phyloP scores from a whole-genome alignment of 2,329 filamentous ascomycete genomes.

The Fusarium duplospermum region DNA sequence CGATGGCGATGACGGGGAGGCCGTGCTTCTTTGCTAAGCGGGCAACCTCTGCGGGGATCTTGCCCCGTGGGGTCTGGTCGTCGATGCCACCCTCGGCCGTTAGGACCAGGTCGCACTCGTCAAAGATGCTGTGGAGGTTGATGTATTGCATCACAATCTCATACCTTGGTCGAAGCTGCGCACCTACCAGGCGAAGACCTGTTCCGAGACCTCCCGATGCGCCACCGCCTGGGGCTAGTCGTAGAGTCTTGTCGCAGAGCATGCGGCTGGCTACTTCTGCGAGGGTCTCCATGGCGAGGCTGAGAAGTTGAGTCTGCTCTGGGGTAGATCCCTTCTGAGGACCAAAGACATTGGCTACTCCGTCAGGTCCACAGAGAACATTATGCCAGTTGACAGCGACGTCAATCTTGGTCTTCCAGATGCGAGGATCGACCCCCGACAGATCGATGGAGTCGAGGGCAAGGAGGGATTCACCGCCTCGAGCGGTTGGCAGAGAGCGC shows the following conservation, averaged over 20 bases:
- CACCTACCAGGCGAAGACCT: constrained; percentile 61
- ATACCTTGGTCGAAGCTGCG: constrained; percentile 58
- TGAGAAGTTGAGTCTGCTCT: constrained; percentile 56
- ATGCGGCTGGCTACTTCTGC: constrained; percentile 50
- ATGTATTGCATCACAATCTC: constrained; percentile 64
- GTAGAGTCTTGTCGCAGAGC: constrained; percentile 50
- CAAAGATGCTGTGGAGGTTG: constrained; percentile 58
- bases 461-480: constrained; percentile 54
- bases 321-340: constrained; percentile 62
- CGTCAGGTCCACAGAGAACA: constrained; percentile 59
- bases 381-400: constrained; percentile 65
- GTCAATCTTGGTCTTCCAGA: constrained; percentile 53
- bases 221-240: constrained; percentile 57
- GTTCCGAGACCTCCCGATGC: constrained; percentile 65
- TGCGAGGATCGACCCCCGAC: constrained; percentile 48
- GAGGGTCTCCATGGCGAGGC: constrained; percentile 55
- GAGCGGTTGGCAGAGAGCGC: constrained; percentile 50
- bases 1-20: constrained; percentile 57
- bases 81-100: constrained; percentile 66
- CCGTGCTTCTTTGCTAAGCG: constrained; percentile 57
- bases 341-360: constrained; percentile 63
- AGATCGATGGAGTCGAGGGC: constrained; percentile 55
- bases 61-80: constrained; percentile 62
- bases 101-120: constrained; percentile 61
- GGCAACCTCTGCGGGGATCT: constrained; percentile 65